These are phyloP conservation scores for Cryptococcus sp. DNA, from an alignment of 1,284 basidiomycete genomes.

Conservation along the genomic window DNA sequence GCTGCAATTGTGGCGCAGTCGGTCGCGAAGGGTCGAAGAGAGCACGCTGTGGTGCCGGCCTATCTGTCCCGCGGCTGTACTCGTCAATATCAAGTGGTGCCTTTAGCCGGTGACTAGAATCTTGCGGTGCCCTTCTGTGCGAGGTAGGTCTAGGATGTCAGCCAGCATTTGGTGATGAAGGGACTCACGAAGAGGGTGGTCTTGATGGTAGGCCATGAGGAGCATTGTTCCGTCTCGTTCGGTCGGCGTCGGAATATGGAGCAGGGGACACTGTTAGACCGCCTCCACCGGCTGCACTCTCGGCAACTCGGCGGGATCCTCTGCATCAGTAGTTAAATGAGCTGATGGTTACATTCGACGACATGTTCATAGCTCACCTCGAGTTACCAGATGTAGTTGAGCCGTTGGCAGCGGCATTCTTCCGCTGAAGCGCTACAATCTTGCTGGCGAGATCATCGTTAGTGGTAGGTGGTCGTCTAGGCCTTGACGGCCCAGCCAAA, in stretches of 20 bases:
- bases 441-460: slow-evolving; percentile 25
- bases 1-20: slow-evolving; percentile 1
- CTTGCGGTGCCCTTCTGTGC: neutral
- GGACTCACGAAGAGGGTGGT: neutral
- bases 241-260: too few species aligned
- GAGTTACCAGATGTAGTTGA: too few species aligned
- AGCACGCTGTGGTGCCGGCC: slow-evolving; percentile 10
- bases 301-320: too few species aligned
- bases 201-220: slow-evolving; percentile 1
- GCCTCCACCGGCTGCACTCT: neutral
- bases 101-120: neutral
- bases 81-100: slow-evolving; percentile 13
- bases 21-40: slow-evolving; percentile 29
- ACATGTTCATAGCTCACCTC: too few species aligned
- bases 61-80: slow-evolving; percentile 13
- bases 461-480: slow-evolving; percentile 3
- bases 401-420: slow-evolving; percentile 23
- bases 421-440: slow-evolving; percentile 34
- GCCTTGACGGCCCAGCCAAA: slow-evolving; percentile 17
- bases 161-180: slow-evolving; percentile 3
- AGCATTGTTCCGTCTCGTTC: too few species aligned
- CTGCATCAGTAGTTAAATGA: too few species aligned
- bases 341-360: too few species aligned
- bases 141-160: neutral
- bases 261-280: too few species aligned